Percentiles rank a stretch among this genome's conserved stretches.
These are phyloP conservation scores for Myxozyma geophila DNA, from an alignment of 805 yeast species.

Conservation along the genomic window DNA sequence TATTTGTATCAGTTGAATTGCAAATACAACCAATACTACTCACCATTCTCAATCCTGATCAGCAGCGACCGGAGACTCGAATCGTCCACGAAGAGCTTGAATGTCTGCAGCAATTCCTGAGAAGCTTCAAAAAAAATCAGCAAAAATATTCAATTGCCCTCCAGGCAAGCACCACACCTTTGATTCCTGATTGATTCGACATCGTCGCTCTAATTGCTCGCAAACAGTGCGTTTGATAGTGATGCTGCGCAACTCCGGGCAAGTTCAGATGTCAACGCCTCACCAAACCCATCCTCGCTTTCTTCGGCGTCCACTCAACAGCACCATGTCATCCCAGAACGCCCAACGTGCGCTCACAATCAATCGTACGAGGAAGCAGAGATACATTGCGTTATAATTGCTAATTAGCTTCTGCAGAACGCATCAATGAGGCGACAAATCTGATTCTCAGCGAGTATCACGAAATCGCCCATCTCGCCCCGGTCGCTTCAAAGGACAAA, in stretches of 20 bases:
- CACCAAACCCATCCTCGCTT: background rate
- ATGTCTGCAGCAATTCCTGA: constrained; percentile 51
- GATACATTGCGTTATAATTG: background rate
- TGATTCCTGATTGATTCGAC: constrained; percentile 72
- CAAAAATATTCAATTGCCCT: constrained; percentile 36
- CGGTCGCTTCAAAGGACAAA: constrained; percentile 42
- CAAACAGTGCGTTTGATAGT: background rate
- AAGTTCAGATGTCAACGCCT: background rate
- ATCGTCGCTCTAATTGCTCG: constrained; percentile 42
- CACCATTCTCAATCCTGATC: constrained; percentile 47
- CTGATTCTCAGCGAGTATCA: constrained; percentile 35
- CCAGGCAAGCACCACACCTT: constrained; percentile 10
- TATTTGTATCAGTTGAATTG: background rate
- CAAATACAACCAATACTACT: background rate
- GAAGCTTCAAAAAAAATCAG: constrained; percentile 44
- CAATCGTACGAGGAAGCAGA: constrained; percentile 18
- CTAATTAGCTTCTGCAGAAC: constrained; percentile 19
- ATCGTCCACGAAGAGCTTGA: constrained; percentile 50
- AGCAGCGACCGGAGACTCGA: constrained; percentile 47
- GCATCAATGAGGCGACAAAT: constrained; percentile 34
- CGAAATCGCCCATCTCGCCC: constrained; percentile 42
- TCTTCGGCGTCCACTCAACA: background rate
- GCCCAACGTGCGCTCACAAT: constrained; percentile 24
- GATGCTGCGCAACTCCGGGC: background rate
- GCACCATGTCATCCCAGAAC: constrained; percentile 9